Evolutionary conservation across 2,329 filamentous ascomycete genomes (phyloP), one percentile per base, ranked within the genome.

Genomic region (Colletotrichum sp.): DNA sequence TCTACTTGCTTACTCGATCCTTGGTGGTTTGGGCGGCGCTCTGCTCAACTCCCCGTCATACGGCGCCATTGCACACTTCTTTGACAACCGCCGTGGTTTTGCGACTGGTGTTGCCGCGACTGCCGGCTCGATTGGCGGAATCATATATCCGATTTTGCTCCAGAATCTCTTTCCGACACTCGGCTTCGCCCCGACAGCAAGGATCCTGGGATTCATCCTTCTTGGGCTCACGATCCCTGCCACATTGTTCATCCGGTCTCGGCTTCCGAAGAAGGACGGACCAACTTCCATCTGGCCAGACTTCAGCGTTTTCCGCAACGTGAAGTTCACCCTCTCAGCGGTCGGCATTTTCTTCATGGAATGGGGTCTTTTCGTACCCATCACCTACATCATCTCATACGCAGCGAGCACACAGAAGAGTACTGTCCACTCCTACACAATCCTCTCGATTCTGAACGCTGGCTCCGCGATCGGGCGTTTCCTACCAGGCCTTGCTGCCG

Each of bases 71-170:
- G 93, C 93, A 0, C 95, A 98, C 82, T 98, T 92, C 86, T 98
- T 98, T 86, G 89, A 93, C 32, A 84, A 83, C n/a, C 92, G 92
- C 66, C 92, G 95, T 16, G 96, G 93, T 4, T 89, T 94, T 57
- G 95, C 95, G 9, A 96, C 94, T 1, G 95, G 95, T n/a, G 88
- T 98, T 57, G 95, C 95, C n/a, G 91, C 93, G 6, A 93, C 93
- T 0, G 94, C 95, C 1, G 92, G 92, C 21, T 93, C 92, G 18
- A 84, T 94, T 15, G 93, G 93, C 30, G 94, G 93, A n/a, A 89
- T 95, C 26, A 84, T 91, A 2, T 94, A 94, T 69, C 89, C 89
- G 2, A 81, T 90, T 13, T 80, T 88, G 68, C 81, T 90, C 57
- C 86, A 88, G 76, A 81, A 82, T 26, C 83, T 89, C n/a, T 84